Base-by-base conservation (phyloP, 768 basidiomycete genomes). In the Podaxis pistillaris region DNA sequence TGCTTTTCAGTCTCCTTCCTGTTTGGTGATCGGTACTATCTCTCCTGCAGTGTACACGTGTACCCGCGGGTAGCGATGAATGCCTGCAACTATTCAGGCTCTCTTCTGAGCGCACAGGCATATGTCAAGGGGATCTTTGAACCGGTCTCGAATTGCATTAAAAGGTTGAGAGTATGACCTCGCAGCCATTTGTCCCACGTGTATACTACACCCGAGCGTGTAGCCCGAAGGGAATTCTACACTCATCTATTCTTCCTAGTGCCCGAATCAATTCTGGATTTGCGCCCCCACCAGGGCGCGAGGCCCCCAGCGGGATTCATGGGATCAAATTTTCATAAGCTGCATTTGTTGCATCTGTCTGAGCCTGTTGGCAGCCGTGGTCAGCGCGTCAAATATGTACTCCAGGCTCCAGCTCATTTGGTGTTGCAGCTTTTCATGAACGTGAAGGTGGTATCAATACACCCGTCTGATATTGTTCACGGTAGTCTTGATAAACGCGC, bases 61-160 rank as follows among this genome's bases (percentile, higher is more conserved):
- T 70, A 66, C 17, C 56, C 58, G 33, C 73, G 71, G 3, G 67
- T 44, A 2, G 51, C 53, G 12, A 74, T 49, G 58, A 73, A 74
- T 24, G 67, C 66, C 51, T 71, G 69, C 52, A 74, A 46, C 69
- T 71, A 71, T 7, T 67, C 63, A 26, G 72, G 64, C 36, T 71
- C 70, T 26, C 47, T 56, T 63, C 44, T 71, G 67, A 33, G 66
- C 26, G 56, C 49, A 65, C 57, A 8, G 70, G 67, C 30, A 67
- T 36, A 19, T 61, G n/a, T 51, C 41, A 15, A 46, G 17, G 4
- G 46, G 46, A n/a, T 3, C n/a, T 19, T n/a, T n/a, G 46, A 47
- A 22, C 6, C 40, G 6, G 12, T n/a, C 13, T 41, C 1, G 40
- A n/a, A n/a, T n/a, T 13, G 40, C 13, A 13, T 41, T 17, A n/a